Base-by-base conservation (phyloP, 371 early-diverging fungal species). In the Circinella umbellata region DNA sequence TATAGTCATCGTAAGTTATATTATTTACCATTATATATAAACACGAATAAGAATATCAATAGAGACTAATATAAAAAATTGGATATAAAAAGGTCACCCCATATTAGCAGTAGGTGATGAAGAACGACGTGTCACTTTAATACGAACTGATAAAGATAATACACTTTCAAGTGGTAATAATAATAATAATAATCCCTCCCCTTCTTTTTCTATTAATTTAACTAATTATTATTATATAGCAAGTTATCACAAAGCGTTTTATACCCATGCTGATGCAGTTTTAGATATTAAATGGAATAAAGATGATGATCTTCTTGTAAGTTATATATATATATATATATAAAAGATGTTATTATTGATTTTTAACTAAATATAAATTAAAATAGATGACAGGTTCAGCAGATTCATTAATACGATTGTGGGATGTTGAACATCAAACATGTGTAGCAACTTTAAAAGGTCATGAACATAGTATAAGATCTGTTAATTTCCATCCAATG, bases 91-190 rank as follows among this genome's bases (percentile, higher is more conserved):
- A 27, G 80, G 73, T 27, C 88, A 88, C 10, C 78, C 84, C 55
- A 57, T 80, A 14, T 53, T 91, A 51, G 90, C 92, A 9, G 86
- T 88, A n/a, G 85, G 85, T 10, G 90, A 92, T 66, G 92, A 92
- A 73, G 87, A 83, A 15, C 88, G 90, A n/a, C 76, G 75, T 9
- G 65, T 90, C 3, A 72, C 81, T 3, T 51, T 91, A 3, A 62
- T 91, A 15, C 74, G 89, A 64, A 86, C 92, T 2, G 80, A 78
- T 39, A 73, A 77, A 35, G 77, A 77, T 34, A 84, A 80, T 53
- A 63, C 77, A 11, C 37, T 68, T 3, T 76, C 78, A 8, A 65
- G 73, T 34, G 67, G 80, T 73, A 74, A n/a, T n/a, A 20, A 61
- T 35, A 71, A n/a, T n/a, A 61, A 4, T 1, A 11, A 15, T 1